phyloP scores from a whole-genome alignment of 2,329 filamentous ascomycete genomes.

The Neopestalotiopsis sp. region DNA sequence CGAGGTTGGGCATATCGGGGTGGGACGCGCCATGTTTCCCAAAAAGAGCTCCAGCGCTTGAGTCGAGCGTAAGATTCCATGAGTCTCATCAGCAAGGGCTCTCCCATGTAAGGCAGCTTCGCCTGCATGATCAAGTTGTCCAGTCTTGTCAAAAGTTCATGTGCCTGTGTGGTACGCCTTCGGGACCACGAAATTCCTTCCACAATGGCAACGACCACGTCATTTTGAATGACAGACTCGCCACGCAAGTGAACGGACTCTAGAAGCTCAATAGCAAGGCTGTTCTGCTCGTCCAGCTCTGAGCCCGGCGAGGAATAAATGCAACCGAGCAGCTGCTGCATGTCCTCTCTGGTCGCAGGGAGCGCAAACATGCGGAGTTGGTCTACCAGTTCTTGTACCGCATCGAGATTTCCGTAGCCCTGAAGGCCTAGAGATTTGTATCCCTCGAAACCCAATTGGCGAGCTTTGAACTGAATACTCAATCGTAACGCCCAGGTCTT shows the following conservation, averaged over 20 bases:
- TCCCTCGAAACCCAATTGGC: conserved; percentile 21
- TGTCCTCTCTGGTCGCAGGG: conserved; percentile 40
- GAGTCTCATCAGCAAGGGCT: conserved; percentile 45
- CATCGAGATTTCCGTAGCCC: conserved; percentile 25
- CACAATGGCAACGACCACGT: conserved; percentile 56
- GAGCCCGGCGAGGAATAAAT: conserved; percentile 39
- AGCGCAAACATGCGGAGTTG: conserved; percentile 47
- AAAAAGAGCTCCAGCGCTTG: conserved; percentile 62
- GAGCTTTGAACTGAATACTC: conserved; percentile 34
- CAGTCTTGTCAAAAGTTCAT: conserved; percentile 49
- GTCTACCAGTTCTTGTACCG: conserved; percentile 35
- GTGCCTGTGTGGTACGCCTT: conserved; percentile 38
- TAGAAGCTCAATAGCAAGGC: conserved; percentile 49
- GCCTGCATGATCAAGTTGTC: conserved; percentile 49
- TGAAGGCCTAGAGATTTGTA: conserved; percentile 25
- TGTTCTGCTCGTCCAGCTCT: conserved; percentile 34
- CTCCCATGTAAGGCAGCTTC: conserved; percentile 43
- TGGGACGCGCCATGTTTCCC: conserved; percentile 64
- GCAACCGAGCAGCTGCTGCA: conserved; percentile 43
- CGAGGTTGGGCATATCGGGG: conserved; percentile 55
- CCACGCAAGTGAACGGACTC: conserved; percentile 52
- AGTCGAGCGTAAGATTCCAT: conserved; percentile 53
- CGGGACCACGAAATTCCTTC: conserved; percentile 43
- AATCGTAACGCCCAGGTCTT: conserved; percentile 42
- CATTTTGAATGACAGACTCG: conserved; percentile 46